Percentiles rank a stretch among this genome's conserved stretches.
Evolutionary conservation across 2,329 filamentous ascomycete genomes (phyloP).

Genomic region (Cordyceps cicadae): DNA sequence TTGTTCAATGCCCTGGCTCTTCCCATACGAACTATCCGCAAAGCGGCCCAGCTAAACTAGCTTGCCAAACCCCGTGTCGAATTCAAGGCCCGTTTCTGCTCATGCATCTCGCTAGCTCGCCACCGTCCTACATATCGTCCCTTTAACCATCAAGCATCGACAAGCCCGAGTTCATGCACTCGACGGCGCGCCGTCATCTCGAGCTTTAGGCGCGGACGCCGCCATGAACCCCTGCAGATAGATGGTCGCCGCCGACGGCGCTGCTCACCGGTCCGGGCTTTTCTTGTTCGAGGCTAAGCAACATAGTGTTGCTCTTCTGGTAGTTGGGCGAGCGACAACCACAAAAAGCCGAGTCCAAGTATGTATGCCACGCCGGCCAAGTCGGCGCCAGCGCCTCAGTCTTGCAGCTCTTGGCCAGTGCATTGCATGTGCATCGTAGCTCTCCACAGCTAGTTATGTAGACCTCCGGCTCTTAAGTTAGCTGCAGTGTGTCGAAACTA

Average conservation of each 20-base stretch:
- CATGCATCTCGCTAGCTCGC: neutral
- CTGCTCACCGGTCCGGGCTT: neutral
- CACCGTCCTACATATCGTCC: neutral
- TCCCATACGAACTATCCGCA: neutral
- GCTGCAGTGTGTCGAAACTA: neutral
- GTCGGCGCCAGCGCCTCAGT: neutral
- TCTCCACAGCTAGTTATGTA: neutral
- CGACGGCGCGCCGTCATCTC: neutral
- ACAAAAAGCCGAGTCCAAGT: too few relatives aligned
- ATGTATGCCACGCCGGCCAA: too few relatives aligned
- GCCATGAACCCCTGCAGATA: neutral
- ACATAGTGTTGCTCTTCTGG: neutral
- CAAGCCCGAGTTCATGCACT: neutral
- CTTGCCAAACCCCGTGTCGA: neutral
- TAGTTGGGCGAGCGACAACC: too few relatives aligned
- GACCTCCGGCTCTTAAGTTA: neutral
- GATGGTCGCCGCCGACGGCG: neutral
- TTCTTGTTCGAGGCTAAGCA: neutral
- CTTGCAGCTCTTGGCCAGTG: neutral
- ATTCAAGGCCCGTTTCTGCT: neutral
- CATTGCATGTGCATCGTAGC: neutral
- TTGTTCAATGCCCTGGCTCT: too few relatives aligned
- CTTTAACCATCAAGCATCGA: neutral
- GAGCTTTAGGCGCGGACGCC: neutral
- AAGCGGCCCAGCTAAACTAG: neutral